phyloP scores from a whole-genome alignment of 257 asterid genomes.

The Solanum appendiculatum region DNA sequence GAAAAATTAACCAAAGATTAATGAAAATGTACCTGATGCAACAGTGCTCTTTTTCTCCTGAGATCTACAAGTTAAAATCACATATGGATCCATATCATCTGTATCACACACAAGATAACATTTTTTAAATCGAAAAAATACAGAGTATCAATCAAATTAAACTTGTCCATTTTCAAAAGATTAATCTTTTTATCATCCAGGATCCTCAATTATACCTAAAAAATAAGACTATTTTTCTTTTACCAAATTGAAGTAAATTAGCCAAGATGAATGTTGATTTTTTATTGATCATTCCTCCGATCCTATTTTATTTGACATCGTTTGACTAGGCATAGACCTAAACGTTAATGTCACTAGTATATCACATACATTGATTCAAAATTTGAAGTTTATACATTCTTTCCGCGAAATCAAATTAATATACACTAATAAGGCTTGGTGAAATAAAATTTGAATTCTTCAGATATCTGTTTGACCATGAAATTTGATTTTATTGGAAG shows the following conservation, averaged over 20 bases:
- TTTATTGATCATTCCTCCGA: neutral
- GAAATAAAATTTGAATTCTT: no score
- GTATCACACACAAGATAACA: neutral
- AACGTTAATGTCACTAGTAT: neutral
- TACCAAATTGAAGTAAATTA: neutral
- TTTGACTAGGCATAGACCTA: neutral
- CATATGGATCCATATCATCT: slow-evolving; percentile 60
- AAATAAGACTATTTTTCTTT: no score
- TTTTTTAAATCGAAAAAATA: neutral
- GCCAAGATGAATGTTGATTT: neutral
- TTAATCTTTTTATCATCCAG: neutral
- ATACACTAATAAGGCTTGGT: neutral
- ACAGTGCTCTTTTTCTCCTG: slow-evolving; percentile 55
- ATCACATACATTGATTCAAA: neutral
- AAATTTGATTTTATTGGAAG: no score
- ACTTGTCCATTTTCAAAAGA: neutral
- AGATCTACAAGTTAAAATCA: slow-evolving; percentile 33
- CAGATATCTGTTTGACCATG: neutral
- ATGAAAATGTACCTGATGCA: slow-evolving; percentile 33
- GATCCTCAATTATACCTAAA: neutral
- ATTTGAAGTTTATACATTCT: neutral
- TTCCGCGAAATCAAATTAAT: neutral
- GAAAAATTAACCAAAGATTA: neutral
- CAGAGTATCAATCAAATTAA: neutral
- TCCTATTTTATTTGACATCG: neutral